phyloP scores from a whole-genome alignment of 768 basidiomycete species.

The Candolleomyces efflorescens region DNA sequence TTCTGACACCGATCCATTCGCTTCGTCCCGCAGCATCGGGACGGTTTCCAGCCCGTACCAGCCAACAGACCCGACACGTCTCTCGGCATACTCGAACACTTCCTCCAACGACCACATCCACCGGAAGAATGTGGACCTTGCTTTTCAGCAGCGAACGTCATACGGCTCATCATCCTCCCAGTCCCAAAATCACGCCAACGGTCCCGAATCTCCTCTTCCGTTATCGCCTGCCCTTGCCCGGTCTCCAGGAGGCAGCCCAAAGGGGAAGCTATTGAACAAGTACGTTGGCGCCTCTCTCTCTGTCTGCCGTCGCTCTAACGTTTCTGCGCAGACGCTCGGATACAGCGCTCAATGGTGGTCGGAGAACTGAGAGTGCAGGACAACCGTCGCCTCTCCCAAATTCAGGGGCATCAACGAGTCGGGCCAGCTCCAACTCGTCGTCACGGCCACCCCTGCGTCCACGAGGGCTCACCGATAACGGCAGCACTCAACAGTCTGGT shows the following conservation, averaged over 20 bases:
- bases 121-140: constrained; percentile 34
- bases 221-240: background rate
- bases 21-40: constrained; percentile 39
- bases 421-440: constrained; percentile 17
- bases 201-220: constrained; percentile 12
- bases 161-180: constrained; percentile 56
- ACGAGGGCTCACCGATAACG: constrained; percentile 46
- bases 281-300: constrained; percentile 4
- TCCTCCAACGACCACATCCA: constrained; percentile 40
- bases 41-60: constrained; percentile 30
- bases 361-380: background rate
- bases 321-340: background rate
- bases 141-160: constrained; percentile 42
- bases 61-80: constrained; percentile 41
- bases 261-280: background rate
- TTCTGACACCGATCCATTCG: constrained; percentile 64
- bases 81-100: constrained; percentile 51
- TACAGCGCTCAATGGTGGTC: background rate
- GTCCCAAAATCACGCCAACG: constrained; percentile 22
- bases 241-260: background rate
- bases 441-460: constrained; percentile 41
- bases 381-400: constrained; percentile 9
- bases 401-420: constrained; percentile 26
- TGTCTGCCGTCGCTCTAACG: background rate
- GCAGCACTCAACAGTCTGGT: constrained; percentile 24